Conservation (phyloP, 1,139 yeast species). For the Candida neerlandica region DNA sequence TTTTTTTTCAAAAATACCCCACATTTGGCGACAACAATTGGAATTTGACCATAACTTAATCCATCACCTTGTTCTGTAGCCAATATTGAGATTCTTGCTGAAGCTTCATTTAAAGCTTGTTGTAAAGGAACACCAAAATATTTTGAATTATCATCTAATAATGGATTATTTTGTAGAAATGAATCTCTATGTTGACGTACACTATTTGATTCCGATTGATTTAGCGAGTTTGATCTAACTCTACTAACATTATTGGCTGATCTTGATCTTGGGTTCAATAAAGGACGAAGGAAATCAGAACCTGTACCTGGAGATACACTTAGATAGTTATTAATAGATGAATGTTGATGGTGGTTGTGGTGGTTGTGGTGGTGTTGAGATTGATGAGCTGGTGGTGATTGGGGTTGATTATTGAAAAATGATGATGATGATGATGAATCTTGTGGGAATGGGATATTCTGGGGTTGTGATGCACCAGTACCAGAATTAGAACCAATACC, state of each 20-base stretch:
- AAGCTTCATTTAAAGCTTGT: slow-evolving; percentile 71
- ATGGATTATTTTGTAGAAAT: slow-evolving; percentile 48
- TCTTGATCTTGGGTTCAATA: slow-evolving; percentile 51
- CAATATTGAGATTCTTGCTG: slow-evolving; percentile 70
- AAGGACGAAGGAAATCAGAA: slow-evolving; percentile 47
- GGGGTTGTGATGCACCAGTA: slow-evolving; percentile 4
- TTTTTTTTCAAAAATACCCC: slow-evolving; percentile 82
- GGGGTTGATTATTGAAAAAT: slow-evolving; percentile 6
- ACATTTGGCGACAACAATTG: slow-evolving; percentile 93
- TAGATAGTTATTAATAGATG: slow-evolving; percentile 12
- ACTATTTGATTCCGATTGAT: slow-evolving; percentile 35
- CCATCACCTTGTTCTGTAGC: slow-evolving; percentile 22
- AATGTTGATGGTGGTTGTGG: slow-evolving; percentile 13
- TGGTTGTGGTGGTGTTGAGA: slow-evolving; percentile 13
- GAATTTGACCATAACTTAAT: slow-evolving; percentile 73
- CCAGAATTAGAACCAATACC: too few species aligned
- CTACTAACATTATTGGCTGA: slow-evolving; percentile 51
- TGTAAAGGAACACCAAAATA: slow-evolving; percentile 87
- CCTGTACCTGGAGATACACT: slow-evolving; percentile 17
- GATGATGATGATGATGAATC: slow-evolving; percentile 1
- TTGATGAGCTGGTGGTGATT: neutral
- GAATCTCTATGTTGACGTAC: slow-evolving; percentile 60
- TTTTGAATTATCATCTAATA: slow-evolving; percentile 50
- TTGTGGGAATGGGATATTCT: slow-evolving; percentile 4
- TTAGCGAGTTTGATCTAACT: slow-evolving; percentile 40